Evolutionary conservation across 2,329 filamentous ascomycete genomes (phyloP), one percentile per base, ranked within the genome.

Genomic region (Pseudopyrenochaeta lycopersici): DNA sequence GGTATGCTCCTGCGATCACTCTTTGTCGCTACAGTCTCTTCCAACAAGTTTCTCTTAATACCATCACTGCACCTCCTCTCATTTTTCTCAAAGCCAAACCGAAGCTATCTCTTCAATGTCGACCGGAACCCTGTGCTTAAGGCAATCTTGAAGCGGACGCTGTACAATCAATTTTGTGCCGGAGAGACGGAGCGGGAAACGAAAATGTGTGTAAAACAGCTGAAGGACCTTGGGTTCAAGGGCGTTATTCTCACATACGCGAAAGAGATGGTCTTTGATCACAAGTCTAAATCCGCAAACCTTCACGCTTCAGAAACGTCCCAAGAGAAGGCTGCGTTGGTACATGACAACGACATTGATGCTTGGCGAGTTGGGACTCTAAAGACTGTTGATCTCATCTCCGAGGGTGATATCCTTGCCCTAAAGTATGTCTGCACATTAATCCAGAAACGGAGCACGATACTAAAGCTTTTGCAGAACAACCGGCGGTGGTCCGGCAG

Each of bases 91-190:
- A 73, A 75, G n/a, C 71, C 76, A 4, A 56, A 66, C 6, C 70
- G 76, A 17, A 63, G 57, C 6, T 71, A 70, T 31, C 46, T 82
- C 3, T 81, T 73, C 49, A 69, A 90, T 70, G 87, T 92, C 3
- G 91, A 96, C 67, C 81, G 79, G 44, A 96, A 96, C 69, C 85
- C 86, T 0, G 39, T 94, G 1, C 81, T 96, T n/a, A 86, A 87
- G 38, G 84, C 80, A 48, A 71, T 92, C 36, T 79, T 97, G 47
- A 91, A 92, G 71, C 85, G 88, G 70, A 95, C 91, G 0, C 90
- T 97, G 64, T 97, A 97, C 76, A 87, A 88, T 35, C 93, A 97
- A 68, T 97, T 96, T 73, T 97, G 93, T 74, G 91, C 91, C 0
- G 93, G 93, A 35, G 90, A 92, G 73, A 90, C 85, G 39, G 80